Conservation (phyloP, 106 monocot genomes). For the Dendrobium huoshanense region DNA sequence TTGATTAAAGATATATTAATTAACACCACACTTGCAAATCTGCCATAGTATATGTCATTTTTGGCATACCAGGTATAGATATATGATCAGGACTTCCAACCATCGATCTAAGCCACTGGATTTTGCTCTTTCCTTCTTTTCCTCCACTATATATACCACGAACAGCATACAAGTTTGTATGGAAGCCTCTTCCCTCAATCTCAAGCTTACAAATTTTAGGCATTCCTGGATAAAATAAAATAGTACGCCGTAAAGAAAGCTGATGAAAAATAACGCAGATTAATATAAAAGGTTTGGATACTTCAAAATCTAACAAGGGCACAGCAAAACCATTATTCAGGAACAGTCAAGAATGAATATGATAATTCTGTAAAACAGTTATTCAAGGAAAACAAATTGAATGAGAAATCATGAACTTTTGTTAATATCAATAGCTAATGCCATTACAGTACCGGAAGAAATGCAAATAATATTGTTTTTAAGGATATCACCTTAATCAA, state of each 20-base stretch:
- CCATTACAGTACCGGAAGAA: too few species aligned
- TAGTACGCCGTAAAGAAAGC: not conserved
- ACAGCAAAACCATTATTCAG: not conserved
- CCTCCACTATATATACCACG: conserved; percentile 85
- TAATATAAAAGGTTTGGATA: not conserved
- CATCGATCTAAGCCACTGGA: conserved; percentile 97
- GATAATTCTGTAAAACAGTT: too few species aligned
- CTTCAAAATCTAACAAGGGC: not conserved
- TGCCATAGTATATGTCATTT: not conserved
- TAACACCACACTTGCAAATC: not conserved
- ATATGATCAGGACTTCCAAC: conserved; percentile 98
- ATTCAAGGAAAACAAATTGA: too few species aligned
- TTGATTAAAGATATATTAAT: not conserved
- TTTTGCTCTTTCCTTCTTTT: conserved; percentile 96
- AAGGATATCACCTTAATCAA: not conserved
- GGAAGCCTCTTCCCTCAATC: conserved; percentile 97
- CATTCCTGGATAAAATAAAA: conserved; percentile 33
- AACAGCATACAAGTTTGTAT: conserved; percentile 95
- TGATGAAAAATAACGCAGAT: not conserved
- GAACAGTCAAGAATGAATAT: too few species aligned
- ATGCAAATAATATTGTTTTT: not conserved
- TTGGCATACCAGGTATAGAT: conserved; percentile 76
- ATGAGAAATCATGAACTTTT: too few species aligned
- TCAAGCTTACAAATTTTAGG: conserved; percentile 88
- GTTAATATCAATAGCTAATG: too few species aligned